A percentile compares a stretch with the other conserved stretches of the same genome.
These are phyloP conservation scores for Ustilago vetiveriae DNA, from an alignment of 1,284 basidiomycete species.

Conservation along the genomic window DNA sequence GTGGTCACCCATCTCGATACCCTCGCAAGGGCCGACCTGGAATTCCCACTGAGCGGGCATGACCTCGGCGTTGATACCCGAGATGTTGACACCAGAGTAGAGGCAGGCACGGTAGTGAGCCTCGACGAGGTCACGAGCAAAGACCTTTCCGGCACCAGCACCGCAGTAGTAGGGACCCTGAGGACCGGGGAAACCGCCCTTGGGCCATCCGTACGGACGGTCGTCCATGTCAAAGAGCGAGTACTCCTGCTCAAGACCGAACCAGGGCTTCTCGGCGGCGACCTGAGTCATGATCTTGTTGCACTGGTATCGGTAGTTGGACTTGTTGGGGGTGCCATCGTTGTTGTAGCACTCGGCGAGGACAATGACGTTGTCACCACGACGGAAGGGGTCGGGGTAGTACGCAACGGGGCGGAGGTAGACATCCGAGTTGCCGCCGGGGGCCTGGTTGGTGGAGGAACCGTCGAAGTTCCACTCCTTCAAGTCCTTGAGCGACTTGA, in stretches of 20 bases:
- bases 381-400: conserved; percentile 99
- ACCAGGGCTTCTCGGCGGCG: conserved; percentile 78
- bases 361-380: conserved; percentile 75
- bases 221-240: conserved; percentile 95
- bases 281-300: conserved; percentile 65
- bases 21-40: conserved; percentile 98
- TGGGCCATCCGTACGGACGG: conserved; percentile 88
- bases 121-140: conserved; percentile 98
- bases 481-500: conserved; percentile 76
- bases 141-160: conserved; percentile 98
- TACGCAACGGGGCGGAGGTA: conserved; percentile 96
- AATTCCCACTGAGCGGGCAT: conserved; percentile 99
- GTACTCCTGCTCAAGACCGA: conserved; percentile 99
- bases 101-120: conserved; percentile 97
- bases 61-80: conserved; percentile 99
- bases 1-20: conserved; percentile 96
- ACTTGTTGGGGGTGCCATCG: conserved; percentile 97
- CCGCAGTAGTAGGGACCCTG: conserved; percentile 99
- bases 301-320: conserved; percentile 76
- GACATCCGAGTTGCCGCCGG: conserved; percentile 94
- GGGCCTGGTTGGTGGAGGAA: conserved; percentile 71
- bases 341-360: conserved; percentile 94
- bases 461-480: conserved; percentile 99
- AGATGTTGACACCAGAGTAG: conserved; percentile 96
- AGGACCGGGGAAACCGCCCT: conserved; percentile 94